These are phyloP conservation scores for Rhizopogon parksii DNA, from an alignment of 1,284 basidiomycete genomes.

Conservation along the genomic window DNA sequence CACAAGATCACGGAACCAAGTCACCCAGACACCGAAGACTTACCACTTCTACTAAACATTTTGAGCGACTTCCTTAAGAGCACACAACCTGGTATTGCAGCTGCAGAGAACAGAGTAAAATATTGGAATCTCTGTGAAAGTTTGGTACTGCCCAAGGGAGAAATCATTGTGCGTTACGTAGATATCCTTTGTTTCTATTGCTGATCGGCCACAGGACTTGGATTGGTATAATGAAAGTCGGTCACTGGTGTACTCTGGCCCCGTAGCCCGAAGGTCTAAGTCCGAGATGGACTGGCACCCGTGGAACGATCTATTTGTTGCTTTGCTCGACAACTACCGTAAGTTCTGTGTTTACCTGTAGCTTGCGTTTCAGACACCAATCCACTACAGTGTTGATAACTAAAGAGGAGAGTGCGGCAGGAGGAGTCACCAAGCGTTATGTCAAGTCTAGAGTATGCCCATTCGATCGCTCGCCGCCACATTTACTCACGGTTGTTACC, in stretches of 20 bases:
- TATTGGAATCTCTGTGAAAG: slow-evolving; percentile 74
- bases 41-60: slow-evolving; percentile 59
- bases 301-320: slow-evolving; percentile 63
- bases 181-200: neutral
- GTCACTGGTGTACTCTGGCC: slow-evolving; percentile 58
- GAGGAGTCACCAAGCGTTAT: slow-evolving; percentile 41
- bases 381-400: slow-evolving; percentile 50
- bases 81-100: slow-evolving; percentile 78
- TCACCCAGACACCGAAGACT: slow-evolving; percentile 61
- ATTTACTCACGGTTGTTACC: slow-evolving; percentile 1
- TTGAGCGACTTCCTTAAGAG: slow-evolving; percentile 65
- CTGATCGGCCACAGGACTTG: slow-evolving; percentile 51
- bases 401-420: slow-evolving; percentile 47
- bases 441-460: slow-evolving; percentile 58
- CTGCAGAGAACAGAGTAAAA: slow-evolving; percentile 77
- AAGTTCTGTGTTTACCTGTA: slow-evolving; percentile 18
- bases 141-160: slow-evolving; percentile 64
- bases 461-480: neutral
- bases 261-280: slow-evolving; percentile 45
- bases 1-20: slow-evolving; percentile 56
- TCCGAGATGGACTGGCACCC: slow-evolving; percentile 54
- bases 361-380: slow-evolving; percentile 6
- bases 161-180: slow-evolving; percentile 57
- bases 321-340: slow-evolving; percentile 74
- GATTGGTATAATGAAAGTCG: slow-evolving; percentile 70